Evolutionary conservation across 2,329 filamentous ascomycete genomes (phyloP).

Genomic region (Coniosporium tulheliwenetii): DNA sequence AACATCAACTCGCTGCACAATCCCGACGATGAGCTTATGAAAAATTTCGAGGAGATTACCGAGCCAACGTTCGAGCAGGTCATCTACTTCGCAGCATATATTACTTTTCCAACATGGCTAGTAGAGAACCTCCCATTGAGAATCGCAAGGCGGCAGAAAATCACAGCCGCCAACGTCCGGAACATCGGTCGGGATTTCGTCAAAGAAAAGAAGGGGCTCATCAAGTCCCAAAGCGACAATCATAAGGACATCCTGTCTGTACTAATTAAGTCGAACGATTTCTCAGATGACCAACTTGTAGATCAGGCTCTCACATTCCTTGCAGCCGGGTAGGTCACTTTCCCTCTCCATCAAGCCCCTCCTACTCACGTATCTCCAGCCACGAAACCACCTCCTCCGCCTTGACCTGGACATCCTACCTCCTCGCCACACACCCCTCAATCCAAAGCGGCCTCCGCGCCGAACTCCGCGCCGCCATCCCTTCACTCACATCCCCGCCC

Average conservation of each 20-base stretch:
- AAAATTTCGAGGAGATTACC: slow-evolving; percentile 26
- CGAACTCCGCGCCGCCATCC: slow-evolving; percentile 49
- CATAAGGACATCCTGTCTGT: slow-evolving; percentile 29
- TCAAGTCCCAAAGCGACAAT: slow-evolving; percentile 17
- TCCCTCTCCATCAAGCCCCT: neutral
- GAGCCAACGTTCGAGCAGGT: slow-evolving; percentile 31
- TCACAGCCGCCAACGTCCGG: slow-evolving; percentile 19
- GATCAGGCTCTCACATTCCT: slow-evolving; percentile 42
- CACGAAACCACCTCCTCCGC: slow-evolving; percentile 68
- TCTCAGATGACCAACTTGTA: slow-evolving; percentile 35
- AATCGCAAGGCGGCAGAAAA: slow-evolving; percentile 23
- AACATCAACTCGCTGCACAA: slow-evolving; percentile 26
- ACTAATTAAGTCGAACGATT: slow-evolving; percentile 35
- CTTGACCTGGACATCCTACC: slow-evolving; percentile 60
- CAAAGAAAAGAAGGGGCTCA: slow-evolving; percentile 27
- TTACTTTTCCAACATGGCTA: slow-evolving; percentile 20
- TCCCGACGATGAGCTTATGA: slow-evolving; percentile 24
- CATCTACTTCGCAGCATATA: slow-evolving; percentile 24
- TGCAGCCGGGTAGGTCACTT: slow-evolving; percentile 31
- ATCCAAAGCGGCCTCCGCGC: slow-evolving; percentile 51
- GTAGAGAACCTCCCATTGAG: slow-evolving; percentile 23
- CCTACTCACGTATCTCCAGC: slow-evolving; percentile 8
- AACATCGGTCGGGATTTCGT: slow-evolving; percentile 31
- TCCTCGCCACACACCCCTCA: slow-evolving; percentile 49
- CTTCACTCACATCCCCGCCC: slow-evolving; percentile 20